Conservation (phyloP, 768 basidiomycete genomes). For the Pleurotus citrinopileatus region DNA sequence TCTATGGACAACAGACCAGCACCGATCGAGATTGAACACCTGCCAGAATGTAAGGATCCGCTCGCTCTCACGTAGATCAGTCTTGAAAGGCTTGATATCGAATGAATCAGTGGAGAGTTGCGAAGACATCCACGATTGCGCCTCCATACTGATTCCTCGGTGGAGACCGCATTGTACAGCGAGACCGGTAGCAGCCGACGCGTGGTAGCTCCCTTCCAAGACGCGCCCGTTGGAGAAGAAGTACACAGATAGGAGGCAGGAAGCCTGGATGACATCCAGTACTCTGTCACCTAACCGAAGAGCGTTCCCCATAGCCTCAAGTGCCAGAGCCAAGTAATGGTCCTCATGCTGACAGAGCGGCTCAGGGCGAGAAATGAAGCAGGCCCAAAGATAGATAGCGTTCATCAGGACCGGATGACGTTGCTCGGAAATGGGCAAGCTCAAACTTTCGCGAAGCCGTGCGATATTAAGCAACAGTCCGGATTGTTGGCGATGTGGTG, state of each 20-base stretch:
- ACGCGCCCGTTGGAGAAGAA: constrained; percentile 75
- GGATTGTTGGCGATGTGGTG: constrained; percentile 73
- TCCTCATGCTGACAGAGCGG: constrained; percentile 69
- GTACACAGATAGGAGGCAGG: constrained; percentile 72
- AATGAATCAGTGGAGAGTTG: constrained; percentile 31
- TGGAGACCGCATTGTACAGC: constrained; percentile 75
- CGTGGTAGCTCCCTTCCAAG: constrained; percentile 77
- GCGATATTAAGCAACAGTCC: constrained; percentile 70
- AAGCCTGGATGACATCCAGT: constrained; percentile 74
- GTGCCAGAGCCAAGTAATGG: constrained; percentile 63
- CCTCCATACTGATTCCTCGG: constrained; percentile 31
- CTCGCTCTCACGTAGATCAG: constrained; percentile 63
- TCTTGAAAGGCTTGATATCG: constrained; percentile 56
- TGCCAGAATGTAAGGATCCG: constrained; percentile 81
- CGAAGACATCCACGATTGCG: constrained; percentile 28
- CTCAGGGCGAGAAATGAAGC: constrained; percentile 73
- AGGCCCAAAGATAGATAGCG: constrained; percentile 81
- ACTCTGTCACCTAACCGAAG: constrained; percentile 52
- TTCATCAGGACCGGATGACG: constrained; percentile 78
- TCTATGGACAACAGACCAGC: constrained; percentile 74
- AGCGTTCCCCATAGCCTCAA: constrained; percentile 62
- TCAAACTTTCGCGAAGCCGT: constrained; percentile 59
- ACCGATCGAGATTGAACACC: constrained; percentile 76
- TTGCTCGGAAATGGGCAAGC: constrained; percentile 51
- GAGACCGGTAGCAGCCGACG: constrained; percentile 69